Evolutionary conservation across 345 rosid species (phyloP), one percentile per base, ranked within the genome.

Genomic region (Linum tenue): DNA sequence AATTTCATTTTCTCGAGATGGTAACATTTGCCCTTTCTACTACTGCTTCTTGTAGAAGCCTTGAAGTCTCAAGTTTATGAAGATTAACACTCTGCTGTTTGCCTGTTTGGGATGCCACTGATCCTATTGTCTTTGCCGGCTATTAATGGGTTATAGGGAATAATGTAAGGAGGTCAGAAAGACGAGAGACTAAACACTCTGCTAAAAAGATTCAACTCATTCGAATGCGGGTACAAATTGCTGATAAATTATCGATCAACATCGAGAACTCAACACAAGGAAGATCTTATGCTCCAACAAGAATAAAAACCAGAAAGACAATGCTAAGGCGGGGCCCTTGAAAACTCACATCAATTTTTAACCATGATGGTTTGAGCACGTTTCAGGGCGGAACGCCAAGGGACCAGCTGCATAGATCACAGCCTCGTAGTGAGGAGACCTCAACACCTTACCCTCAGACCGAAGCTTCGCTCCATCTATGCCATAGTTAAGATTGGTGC

Each of bases 401-500:
- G 96, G 96, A 31, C 95, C 96, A 1, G 96, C 86, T 37, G 92
- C 84, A 62, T 85, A 89, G 67, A 91, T 11, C 60, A 83, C 86
- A 15, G 81, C 90, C 59, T 83, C 78, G 6, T 79, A 81, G 59
- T 67, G 64, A 1, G 62, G 71, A 68, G 89, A 77, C 39, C 67
- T 17, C 55, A 84, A 11, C 39, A 70, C 77, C 82, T 87, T 89
- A 69, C 75, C 78, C 59, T 87, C 85, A 37, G 67, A 89, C 2
- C 81, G 77, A 5, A 92, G 85, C 0, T 81, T 41, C 14, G 92
- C 77, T 7, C 95, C 98, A 37, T 86, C 50, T 15, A 85, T 72
- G 44, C 92, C 96, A 39, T 82, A 71, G 81, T 89, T 92, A 72
- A 89, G 72, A 68, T 87, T 86, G 40, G 98, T 77, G 44, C 82